Percentiles rank a stretch among this genome's conserved stretches.
phyloP scores from a whole-genome alignment of 495 filamentous ascomycete species.

The Neurospora tetraspora region DNA sequence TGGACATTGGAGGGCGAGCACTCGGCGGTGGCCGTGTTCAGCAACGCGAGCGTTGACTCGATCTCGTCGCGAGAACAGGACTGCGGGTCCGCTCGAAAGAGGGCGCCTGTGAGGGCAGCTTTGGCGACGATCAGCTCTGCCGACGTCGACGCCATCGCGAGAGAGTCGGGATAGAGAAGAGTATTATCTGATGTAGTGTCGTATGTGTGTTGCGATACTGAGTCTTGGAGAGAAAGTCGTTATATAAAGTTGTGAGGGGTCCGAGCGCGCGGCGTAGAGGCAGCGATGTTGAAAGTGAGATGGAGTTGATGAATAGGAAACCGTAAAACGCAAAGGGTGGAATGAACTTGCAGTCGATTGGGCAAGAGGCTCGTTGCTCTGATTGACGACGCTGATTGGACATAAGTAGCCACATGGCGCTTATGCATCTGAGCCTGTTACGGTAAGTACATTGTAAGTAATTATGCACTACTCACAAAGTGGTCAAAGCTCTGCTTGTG shows the following conservation, averaged over 20 bases:
- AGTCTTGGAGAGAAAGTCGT: neutral
- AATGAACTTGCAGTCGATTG: neutral
- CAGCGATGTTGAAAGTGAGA: neutral
- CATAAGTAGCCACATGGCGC: neutral
- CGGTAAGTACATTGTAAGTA: neutral
- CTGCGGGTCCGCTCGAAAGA: constrained; percentile 66
- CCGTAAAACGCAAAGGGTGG: too few species aligned
- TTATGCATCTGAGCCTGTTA: neutral
- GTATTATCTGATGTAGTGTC: neutral
- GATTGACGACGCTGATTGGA: neutral
- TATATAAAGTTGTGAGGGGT: neutral
- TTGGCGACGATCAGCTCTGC: constrained; percentile 74
- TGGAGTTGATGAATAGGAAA: neutral
- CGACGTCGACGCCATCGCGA: constrained; percentile 57
- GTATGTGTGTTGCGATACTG: neutral
- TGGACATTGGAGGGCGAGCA: constrained; percentile 83
- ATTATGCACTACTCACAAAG: neutral
- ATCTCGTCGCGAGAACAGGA: constrained; percentile 64
- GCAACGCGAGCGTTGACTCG: constrained; percentile 53
- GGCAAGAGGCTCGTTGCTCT: neutral
- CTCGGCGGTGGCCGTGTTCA: constrained; percentile 58
- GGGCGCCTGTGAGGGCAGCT: constrained; percentile 63
- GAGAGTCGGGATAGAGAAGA: neutral
- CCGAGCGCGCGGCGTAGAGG: neutral
- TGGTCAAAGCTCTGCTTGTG: neutral